Base-by-base conservation (phyloP, 2,329 filamentous ascomycete genomes). In the Fusarium sterilihyphosum region DNA sequence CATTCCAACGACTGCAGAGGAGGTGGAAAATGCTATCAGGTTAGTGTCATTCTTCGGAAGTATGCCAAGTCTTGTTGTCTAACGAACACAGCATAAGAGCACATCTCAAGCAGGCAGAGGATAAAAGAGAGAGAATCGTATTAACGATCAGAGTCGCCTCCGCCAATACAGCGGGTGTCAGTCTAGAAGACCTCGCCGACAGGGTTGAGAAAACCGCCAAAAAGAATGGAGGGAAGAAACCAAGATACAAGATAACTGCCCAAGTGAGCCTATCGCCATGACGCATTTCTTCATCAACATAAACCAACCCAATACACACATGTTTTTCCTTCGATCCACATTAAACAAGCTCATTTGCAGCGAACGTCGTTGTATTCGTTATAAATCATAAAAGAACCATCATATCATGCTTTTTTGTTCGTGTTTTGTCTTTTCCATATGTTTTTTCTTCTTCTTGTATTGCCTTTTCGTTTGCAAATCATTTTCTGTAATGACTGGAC, bases 11-110 rank as follows among this genome's bases (percentile, higher is more conserved):
- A 79, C 75, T 5, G 72, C 77, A n/a, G 74, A 79, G 0, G 78
- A 82, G 24, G 72, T 88, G 7, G 71, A 73, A 20, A 78, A 80
- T 10, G 77, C 75, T 22, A 76, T 89, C 54, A 83, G 77, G 87
- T 88, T 74, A 79, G 85, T 67, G n/a, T 50, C 33, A 24, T 29
- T 31, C 20, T 12, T 17, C 6, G 33, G 29, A 24, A 35, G 49
- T 46, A n/a, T n/a, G 18, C 46, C 41, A 47, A 29, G 61, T 33
- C 17, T 18, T 46, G 8, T 57, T 41, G 33, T 54, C 62, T 81
- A 63, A 79, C 57, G 47, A 31, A 78, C 75, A 65, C 49, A 85
- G 83, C 35, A 81, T 82, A 63, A 68, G 77, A 47, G 73, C 73
- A 76, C 78, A 61, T 29, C 78, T 75, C 66, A 79, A 68, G 70